Conservation (phyloP, 768 basidiomycete species). For the Cyathus striatus region DNA sequence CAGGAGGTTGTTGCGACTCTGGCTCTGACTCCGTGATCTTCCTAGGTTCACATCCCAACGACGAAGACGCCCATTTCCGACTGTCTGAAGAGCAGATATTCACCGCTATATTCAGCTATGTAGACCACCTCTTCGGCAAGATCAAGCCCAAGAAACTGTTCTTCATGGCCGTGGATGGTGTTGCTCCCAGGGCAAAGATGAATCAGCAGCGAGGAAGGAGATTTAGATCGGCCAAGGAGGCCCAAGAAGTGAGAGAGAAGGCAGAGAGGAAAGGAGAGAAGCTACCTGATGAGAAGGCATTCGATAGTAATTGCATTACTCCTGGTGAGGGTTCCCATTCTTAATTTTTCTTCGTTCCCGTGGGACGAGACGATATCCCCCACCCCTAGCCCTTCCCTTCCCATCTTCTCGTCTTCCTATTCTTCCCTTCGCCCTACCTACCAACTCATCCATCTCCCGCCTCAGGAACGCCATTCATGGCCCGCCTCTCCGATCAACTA, state of each 20-base stretch:
- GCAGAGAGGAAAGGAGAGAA: conserved; percentile 87
- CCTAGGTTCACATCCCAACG: conserved; percentile 90
- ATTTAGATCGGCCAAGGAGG: conserved; percentile 93
- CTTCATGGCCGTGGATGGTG: conserved; percentile 98
- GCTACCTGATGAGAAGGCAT: conserved; percentile 89
- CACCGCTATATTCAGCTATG: conserved; percentile 94
- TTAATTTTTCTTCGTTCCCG: too few species aligned
- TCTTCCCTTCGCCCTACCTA: too few species aligned
- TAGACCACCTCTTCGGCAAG: conserved; percentile 93
- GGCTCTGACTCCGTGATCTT: conserved; percentile 16
- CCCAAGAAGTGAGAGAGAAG: conserved; percentile 80
- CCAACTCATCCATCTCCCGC: conserved; percentile 1
- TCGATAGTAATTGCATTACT: conserved; percentile 98
- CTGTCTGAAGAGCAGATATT: conserved; percentile 97
- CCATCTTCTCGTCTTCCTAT: too few species aligned
- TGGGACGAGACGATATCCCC: too few species aligned
- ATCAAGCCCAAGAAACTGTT: conserved; percentile 98
- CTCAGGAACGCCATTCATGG: conserved; percentile 93
- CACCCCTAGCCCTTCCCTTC: too few species aligned
- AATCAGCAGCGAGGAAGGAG: conserved; percentile 94
- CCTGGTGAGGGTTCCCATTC: conserved; percentile 57
- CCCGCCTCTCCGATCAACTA: conserved; percentile 83
- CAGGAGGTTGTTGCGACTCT: too few species aligned
- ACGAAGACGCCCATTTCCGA: conserved; percentile 93
- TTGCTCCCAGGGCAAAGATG: conserved; percentile 98